These are phyloP conservation scores for Fusarium chlamydosporum DNA, from an alignment of 2,329 filamentous ascomycete genomes.

Conservation along the genomic window DNA sequence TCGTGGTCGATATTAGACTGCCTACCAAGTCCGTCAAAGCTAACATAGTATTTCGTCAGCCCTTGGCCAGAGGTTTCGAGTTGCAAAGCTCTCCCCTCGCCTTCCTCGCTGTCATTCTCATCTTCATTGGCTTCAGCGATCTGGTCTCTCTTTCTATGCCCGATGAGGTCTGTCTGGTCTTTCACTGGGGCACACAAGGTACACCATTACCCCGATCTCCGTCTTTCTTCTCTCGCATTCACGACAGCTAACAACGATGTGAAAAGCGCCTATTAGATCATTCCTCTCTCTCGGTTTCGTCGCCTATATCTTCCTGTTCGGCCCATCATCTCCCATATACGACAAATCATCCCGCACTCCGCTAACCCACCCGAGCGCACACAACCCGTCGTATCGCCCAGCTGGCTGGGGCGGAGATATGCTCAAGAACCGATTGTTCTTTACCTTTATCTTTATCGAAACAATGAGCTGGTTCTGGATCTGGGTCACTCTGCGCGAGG, in stretches of 20 bases:
- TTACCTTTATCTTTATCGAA: conserved; percentile 88
- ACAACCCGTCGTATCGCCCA: conserved; percentile 56
- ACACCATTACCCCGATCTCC: conserved; percentile 58
- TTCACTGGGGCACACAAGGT: conserved; percentile 77
- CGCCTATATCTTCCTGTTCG: conserved; percentile 75
- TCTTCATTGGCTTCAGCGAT: conserved; percentile 72
- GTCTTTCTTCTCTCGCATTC: neutral
- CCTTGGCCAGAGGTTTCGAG: conserved; percentile 75
- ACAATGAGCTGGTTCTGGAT: conserved; percentile 90
- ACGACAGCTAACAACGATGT: conserved; percentile 41
- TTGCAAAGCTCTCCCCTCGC: conserved; percentile 78
- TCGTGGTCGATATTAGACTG: neutral
- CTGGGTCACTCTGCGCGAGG: conserved; percentile 78
- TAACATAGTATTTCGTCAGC: conserved; percentile 31
- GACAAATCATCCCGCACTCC: conserved; percentile 47
- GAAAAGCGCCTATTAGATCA: conserved; percentile 74
- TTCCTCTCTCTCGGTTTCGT: conserved; percentile 72
- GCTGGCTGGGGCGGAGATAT: conserved; percentile 71
- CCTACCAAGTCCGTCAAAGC: neutral
- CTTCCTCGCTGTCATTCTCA: conserved; percentile 78
- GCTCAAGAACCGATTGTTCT: conserved; percentile 86
- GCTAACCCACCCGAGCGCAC: conserved; percentile 48
- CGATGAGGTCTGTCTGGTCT: conserved; percentile 73
- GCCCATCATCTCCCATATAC: conserved; percentile 65
- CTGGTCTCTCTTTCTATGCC: conserved; percentile 76